Conservation (phyloP, 2,329 filamentous ascomycete genomes). For the Penicillium sp. region DNA sequence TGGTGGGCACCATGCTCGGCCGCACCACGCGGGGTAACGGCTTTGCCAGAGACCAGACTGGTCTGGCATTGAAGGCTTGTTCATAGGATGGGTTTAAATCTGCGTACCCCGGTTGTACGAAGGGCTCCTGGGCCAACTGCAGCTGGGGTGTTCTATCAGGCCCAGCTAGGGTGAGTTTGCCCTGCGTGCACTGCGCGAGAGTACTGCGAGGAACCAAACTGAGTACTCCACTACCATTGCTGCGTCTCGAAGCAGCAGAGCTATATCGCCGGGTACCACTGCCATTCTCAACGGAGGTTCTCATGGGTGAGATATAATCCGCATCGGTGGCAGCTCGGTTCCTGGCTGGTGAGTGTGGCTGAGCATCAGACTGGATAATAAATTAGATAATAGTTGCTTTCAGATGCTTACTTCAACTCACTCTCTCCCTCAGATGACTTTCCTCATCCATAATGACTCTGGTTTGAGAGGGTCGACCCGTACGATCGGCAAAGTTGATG, state of each 20-base stretch:
- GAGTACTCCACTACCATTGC: conserved; percentile 16
- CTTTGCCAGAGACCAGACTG: conserved; percentile 55
- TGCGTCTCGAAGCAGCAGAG: conserved; percentile 20
- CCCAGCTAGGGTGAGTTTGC: conserved; percentile 33
- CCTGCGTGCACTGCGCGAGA: conserved; percentile 27
- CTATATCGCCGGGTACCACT: conserved; percentile 21
- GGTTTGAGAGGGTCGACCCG: not conserved
- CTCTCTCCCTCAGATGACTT: conserved; percentile 10
- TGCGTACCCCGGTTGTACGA: conserved; percentile 54
- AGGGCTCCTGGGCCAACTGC: conserved; percentile 40
- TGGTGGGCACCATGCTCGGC: conserved; percentile 52
- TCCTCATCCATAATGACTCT: not conserved
- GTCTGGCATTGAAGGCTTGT: conserved; percentile 48
- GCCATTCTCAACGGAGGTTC: conserved; percentile 4
- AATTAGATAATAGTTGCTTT: not conserved
- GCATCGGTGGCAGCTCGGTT: conserved; percentile 8
- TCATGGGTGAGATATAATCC: conserved; percentile 16
- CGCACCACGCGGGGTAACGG: conserved; percentile 54
- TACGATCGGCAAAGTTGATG: not conserved
- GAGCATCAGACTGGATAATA: conserved; percentile 9
- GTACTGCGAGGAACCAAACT: conserved; percentile 28
- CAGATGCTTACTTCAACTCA: conserved; percentile 3
- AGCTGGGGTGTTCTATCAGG: conserved; percentile 33
- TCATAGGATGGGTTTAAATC: conserved; percentile 56
- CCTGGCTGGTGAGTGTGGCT: not conserved